Percentiles rank a stretch among this genome's conserved stretches.
Evolutionary conservation across 352 stramenopile species (phyloP).

Genomic region (Phytophthora nicotianae): DNA sequence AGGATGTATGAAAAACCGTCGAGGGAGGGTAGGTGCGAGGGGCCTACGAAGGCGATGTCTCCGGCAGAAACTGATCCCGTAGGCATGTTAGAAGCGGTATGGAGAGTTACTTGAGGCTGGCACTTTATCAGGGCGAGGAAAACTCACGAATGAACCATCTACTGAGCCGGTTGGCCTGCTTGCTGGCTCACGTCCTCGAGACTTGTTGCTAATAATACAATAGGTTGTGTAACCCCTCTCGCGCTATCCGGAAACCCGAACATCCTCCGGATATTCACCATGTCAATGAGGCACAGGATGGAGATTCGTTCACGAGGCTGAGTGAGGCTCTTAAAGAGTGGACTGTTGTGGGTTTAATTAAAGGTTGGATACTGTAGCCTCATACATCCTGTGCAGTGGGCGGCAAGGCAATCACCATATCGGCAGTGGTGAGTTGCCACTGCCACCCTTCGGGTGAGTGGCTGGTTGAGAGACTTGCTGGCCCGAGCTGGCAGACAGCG

Average conservation of each 20-base stretch:
- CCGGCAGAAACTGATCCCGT: neutral
- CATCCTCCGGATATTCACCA: conserved; percentile 15
- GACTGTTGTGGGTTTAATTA: too few species aligned
- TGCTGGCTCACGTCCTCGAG: neutral
- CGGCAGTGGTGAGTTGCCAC: too few species aligned
- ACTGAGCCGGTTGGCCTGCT: neutral
- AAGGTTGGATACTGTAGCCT: too few species aligned
- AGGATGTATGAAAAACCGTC: neutral
- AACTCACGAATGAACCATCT: neutral
- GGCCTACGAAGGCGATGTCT: conserved; percentile 1
- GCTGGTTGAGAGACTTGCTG: too few species aligned
- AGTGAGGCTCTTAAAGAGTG: too few species aligned
- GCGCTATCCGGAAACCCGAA: conserved; percentile 8
- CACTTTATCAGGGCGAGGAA: neutral
- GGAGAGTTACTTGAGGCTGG: neutral
- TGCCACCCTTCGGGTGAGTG: too few species aligned
- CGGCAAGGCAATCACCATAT: too few species aligned
- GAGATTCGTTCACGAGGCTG: too few species aligned
- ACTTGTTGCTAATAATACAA: neutral
- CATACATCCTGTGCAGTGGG: too few species aligned
- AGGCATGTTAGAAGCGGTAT: neutral
- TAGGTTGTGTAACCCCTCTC: conserved; percentile 1
- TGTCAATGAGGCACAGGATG: too few species aligned
- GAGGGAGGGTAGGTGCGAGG: neutral
- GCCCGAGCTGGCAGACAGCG: too few species aligned